A percentile compares a stretch with the other conserved stretches of the same genome.
Evolutionary conservation across 345 rosid species (phyloP).

Genomic region (Salix arbutifolia): DNA sequence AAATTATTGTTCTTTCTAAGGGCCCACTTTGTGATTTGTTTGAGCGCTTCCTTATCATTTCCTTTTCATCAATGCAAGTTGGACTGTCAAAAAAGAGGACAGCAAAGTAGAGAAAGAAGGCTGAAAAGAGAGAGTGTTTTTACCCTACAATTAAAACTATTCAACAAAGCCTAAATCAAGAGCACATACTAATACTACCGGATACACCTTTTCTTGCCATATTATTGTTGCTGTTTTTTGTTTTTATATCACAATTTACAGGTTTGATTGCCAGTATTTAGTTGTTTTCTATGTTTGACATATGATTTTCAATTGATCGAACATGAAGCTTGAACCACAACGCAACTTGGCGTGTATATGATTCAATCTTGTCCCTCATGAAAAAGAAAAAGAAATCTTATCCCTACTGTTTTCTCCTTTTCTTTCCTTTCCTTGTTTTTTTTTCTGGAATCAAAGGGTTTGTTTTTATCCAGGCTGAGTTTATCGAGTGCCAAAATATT

Average conservation of each 20-base stretch:
- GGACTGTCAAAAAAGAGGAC: constrained; percentile 24
- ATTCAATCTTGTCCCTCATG: not conserved
- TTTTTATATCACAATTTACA: not conserved
- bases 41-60: constrained; percentile 34
- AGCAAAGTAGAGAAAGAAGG: constrained; percentile 35
- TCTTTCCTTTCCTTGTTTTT: not conserved
- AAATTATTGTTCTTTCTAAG: constrained; percentile 13
- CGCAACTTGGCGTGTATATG: not conserved
- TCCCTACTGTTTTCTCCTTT: not conserved
- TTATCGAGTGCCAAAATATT: not conserved
- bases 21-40: constrained; percentile 28
- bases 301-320: not conserved
- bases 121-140: constrained; percentile 31
- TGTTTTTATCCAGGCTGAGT: constrained; percentile 6
- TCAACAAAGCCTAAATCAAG: not conserved
- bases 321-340: not conserved
- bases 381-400: not conserved
- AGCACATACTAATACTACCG: constrained; percentile 28
- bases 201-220: constrained; percentile 4
- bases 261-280: not conserved
- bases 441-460: not conserved
- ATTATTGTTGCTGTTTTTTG: not conserved
- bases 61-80: constrained; percentile 23
- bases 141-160: constrained; percentile 35
- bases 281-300: not conserved